phyloP scores from a whole-genome alignment of 768 basidiomycete genomes.

The Collybia sp. region DNA sequence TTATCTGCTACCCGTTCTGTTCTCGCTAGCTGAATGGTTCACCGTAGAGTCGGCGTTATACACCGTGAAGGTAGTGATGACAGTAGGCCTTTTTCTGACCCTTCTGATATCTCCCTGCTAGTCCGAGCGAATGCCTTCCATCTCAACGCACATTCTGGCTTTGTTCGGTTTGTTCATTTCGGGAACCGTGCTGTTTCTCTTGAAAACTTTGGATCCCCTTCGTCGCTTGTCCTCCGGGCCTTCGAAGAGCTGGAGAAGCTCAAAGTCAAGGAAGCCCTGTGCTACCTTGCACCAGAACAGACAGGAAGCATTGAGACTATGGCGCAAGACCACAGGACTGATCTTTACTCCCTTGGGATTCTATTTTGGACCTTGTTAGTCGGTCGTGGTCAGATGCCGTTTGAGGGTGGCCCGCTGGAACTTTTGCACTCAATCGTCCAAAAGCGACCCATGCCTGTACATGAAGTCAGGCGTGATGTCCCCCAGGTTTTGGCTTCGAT shows the following conservation, averaged over 20 bases:
- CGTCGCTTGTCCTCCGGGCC: conserved; percentile 57
- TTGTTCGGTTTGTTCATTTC: conserved; percentile 69
- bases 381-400: conserved; percentile 60
- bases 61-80: conserved; percentile 58
- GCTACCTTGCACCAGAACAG: conserved; percentile 74
- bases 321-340: conserved; percentile 69
- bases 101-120: conserved; percentile 13
- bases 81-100: background rate
- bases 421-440: conserved; percentile 68
- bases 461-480: conserved; percentile 68
- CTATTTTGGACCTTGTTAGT: conserved; percentile 75
- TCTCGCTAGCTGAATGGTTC: conserved; percentile 5
- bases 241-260: conserved; percentile 59
- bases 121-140: conserved; percentile 78
- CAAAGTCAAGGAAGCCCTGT: conserved; percentile 72
- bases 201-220: conserved; percentile 69
- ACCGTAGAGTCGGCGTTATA: conserved; percentile 44
- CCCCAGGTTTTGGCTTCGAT: conserved; percentile 68
- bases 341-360: conserved; percentile 70
- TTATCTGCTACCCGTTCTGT: background rate
- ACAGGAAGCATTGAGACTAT: conserved; percentile 71
- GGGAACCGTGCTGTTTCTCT: conserved; percentile 71
- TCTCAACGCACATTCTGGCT: conserved; percentile 62
- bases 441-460: conserved; percentile 69
- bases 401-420: conserved; percentile 58